Conservation (phyloP, 2,329 filamentous ascomycete genomes). For the Alternaria longipes region DNA sequence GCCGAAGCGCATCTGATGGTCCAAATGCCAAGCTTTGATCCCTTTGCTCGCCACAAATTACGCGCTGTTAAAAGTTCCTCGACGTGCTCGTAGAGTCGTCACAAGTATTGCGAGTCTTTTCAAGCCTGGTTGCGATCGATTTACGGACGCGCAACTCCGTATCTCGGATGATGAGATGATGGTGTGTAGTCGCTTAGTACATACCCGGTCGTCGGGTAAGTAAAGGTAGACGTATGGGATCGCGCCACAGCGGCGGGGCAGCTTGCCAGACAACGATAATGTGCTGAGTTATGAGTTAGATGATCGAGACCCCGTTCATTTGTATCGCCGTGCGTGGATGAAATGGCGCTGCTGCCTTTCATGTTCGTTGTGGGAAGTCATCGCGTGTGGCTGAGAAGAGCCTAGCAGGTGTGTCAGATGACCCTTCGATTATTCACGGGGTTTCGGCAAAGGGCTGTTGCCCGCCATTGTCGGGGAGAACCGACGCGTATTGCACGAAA, state of each 20-base stretch:
- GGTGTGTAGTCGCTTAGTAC: slow-evolving; percentile 23
- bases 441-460: slow-evolving; percentile 3
- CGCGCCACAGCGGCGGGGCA: slow-evolving; percentile 21
- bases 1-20: slow-evolving; percentile 25
- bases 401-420: slow-evolving; percentile 36
- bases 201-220: slow-evolving; percentile 33
- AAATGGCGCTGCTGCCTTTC: slow-evolving; percentile 29
- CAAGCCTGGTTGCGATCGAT: not conserved
- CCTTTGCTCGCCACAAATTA: slow-evolving; percentile 18
- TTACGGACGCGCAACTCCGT: slow-evolving; percentile 6
- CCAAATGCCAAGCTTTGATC: slow-evolving; percentile 22
- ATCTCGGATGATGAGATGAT: slow-evolving; percentile 11
- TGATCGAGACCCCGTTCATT: not conserved
- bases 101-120: not conserved
- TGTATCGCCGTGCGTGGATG: slow-evolving; percentile 16
- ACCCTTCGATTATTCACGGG: slow-evolving; percentile 24
- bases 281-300: slow-evolving; percentile 1
- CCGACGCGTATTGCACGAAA: slow-evolving; percentile 6
- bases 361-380: slow-evolving; percentile 29
- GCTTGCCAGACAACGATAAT: slow-evolving; percentile 24
- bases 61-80: not conserved
- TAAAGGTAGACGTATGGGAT: slow-evolving; percentile 33
- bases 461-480: slow-evolving; percentile 1
- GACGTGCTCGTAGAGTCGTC: not conserved
- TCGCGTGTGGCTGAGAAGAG: slow-evolving; percentile 27